phyloP scores from a whole-genome alignment of 345 rosid species.

The Erodium maritimum region DNA sequence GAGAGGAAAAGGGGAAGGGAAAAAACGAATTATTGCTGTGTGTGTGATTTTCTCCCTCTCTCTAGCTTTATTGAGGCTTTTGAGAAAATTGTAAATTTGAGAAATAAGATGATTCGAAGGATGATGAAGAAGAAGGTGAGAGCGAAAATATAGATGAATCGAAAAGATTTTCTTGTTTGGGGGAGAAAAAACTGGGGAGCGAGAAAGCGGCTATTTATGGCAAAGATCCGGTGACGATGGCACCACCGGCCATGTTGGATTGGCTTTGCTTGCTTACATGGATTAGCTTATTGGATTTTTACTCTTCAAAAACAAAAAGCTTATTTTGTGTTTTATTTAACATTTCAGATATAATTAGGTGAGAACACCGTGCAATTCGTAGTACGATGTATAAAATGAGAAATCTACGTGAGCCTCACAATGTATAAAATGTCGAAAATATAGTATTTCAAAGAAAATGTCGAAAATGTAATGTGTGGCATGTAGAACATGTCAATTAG shows the following conservation, averaged over 20 bases:
- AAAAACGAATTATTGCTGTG: slow-evolving; percentile 4
- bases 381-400: too few relatives aligned
- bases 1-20: neutral
- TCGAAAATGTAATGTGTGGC: too few relatives aligned
- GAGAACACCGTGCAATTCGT: too few relatives aligned
- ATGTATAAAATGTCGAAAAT: too few relatives aligned
- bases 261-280: neutral
- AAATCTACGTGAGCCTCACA: too few relatives aligned
- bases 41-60: neutral
- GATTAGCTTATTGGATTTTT: neutral
- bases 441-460: too few relatives aligned
- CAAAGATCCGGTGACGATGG: slow-evolving; percentile 35
- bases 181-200: slow-evolving; percentile 4
- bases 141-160: neutral
- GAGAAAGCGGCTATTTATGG: slow-evolving; percentile 7
- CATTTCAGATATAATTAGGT: too few relatives aligned
- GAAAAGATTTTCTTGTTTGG: neutral
- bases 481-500: too few relatives aligned
- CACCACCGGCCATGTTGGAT: slow-evolving; percentile 32
- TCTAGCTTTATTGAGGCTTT: neutral
- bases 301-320: too few relatives aligned
- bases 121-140: neutral
- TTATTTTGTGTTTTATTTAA: too few relatives aligned
- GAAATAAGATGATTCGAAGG: neutral
- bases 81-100: neutral